Evolutionary conservation across 2,329 filamentous ascomycete genomes (phyloP).

Genomic region (Ceratocystis alfenasii): DNA sequence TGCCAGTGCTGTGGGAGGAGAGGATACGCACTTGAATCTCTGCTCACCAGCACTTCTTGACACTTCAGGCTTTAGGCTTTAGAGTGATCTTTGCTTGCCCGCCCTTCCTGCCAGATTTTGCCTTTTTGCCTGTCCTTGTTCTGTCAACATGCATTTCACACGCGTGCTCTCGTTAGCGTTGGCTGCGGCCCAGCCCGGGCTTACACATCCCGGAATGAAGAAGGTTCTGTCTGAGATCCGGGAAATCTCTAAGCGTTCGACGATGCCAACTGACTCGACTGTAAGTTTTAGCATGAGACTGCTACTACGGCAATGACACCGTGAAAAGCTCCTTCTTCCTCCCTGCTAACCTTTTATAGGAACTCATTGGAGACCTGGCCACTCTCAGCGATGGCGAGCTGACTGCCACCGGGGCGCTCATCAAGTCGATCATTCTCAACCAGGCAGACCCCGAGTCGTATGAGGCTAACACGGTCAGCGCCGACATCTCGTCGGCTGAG

Average conservation of each 20-base stretch:
- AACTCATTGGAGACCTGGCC: conserved; percentile 33
- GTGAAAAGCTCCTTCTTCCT: not conserved
- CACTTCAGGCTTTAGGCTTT: not conserved
- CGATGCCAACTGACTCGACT: conserved; percentile 14
- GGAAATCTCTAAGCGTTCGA: conserved; percentile 1
- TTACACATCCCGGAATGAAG: conserved; percentile 15
- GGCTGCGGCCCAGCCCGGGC: conserved; percentile 5
- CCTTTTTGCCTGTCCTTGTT: not conserved
- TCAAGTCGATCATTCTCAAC: conserved; percentile 32
- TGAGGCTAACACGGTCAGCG: conserved; percentile 23
- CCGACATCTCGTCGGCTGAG: conserved; percentile 25
- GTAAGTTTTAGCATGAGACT: not conserved
- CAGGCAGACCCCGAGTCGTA: conserved; percentile 26
- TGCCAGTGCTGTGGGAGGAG: not conserved
- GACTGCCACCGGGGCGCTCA: conserved; percentile 29
- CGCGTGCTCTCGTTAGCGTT: not conserved
- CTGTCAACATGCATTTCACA: not conserved
- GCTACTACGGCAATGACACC: not conserved
- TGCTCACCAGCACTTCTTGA: not conserved
- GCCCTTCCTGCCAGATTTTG: not conserved
- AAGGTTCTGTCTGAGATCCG: conserved; percentile 15
- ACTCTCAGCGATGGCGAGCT: conserved; percentile 28
- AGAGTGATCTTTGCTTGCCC: not conserved
- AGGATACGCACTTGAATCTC: not conserved
- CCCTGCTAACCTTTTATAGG: conserved; percentile 13